A percentile compares a stretch with the other conserved stretches of the same genome.
Evolutionary conservation across 371 early-diverging fungal genomes (phyloP).

Genomic region (Batrachochytrium dendrobatidis): DNA sequence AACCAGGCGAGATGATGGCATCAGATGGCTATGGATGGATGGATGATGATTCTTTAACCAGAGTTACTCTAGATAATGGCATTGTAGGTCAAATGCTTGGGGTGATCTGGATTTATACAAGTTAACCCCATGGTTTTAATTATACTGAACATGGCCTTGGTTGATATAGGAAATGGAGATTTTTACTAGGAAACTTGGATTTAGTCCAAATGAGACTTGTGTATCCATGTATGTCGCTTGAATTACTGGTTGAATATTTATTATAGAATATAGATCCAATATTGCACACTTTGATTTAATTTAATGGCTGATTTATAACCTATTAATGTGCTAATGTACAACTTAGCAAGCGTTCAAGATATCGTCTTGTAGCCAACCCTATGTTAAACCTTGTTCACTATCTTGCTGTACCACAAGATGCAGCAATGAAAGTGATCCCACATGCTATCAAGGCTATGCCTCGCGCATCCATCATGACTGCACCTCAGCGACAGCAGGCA

Average conservation of each 20-base stretch:
- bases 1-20: constrained; percentile 10
- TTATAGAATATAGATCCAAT: neutral
- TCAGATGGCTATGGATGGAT: constrained; percentile 28
- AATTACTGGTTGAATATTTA: neutral
- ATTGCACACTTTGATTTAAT: neutral
- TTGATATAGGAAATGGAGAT: constrained; percentile 20
- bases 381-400: constrained; percentile 24
- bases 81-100: neutral
- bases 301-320: neutral
- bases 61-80: neutral
- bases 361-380: constrained; percentile 10
- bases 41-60: constrained; percentile 16
- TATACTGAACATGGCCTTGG: neutral
- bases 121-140: neutral
- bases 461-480: constrained; percentile 12
- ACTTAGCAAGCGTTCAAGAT: constrained; percentile 13
- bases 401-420: neutral
- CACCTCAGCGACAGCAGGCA: constrained; percentile 10
- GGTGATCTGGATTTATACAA: neutral
- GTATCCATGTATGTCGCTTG: constrained; percentile 9
- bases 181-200: constrained; percentile 17
- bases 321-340: neutral
- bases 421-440: neutral
- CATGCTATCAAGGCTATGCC: constrained; percentile 6
- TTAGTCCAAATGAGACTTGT: constrained; percentile 10